Base-by-base conservation (phyloP, 345 rosid genomes). In the Gossypium raimondii region DNA sequence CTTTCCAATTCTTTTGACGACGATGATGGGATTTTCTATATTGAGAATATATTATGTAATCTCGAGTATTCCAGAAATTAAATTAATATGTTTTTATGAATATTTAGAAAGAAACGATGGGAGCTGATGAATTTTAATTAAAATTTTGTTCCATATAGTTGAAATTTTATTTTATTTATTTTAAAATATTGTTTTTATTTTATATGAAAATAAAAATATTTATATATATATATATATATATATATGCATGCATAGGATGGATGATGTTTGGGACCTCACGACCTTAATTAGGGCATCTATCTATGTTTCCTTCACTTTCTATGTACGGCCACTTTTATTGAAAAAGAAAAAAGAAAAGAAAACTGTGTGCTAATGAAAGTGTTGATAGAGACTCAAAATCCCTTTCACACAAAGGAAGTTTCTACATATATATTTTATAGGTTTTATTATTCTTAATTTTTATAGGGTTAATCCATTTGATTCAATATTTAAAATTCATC, bases 241-340 rank as follows among this genome's bases (percentile, higher is more conserved):
- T 44, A 11, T 45, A 45, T 50, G 1, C 1, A 50, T 50, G 12
- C 12, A 4, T 4, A 45, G 55, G 22, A 66, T 45, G 53, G 71
- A 67, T 67, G 71, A 47, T 13, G 55, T 67, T n/a, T 52, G 71
- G 55, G 56, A 67, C 71, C 71, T 67, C 53, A 14, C 14, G 55
- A 51, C n/a, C 55, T 51, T 51, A 51, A 51, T 13, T 47, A 22
- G 56, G 41, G 71, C 38, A 47, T 47, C 71, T 67, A 20, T 11
- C 57, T 17, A 45, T 20, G 45, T 45, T 2, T 45, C 11, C 77
- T 50, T 55, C 22, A 14, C 72, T 72, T 75, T 34, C 58, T 69
- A 20, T 60, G 58, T 55, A 55, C 58, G 24, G 58, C 58, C 58
- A n/a, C 58, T 8, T 53, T 13, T 55, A 18, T 55, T 2, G 58